phyloP scores from a whole-genome alignment of 78 protist genomes.

The Polysphondylium violaceum region DNA sequence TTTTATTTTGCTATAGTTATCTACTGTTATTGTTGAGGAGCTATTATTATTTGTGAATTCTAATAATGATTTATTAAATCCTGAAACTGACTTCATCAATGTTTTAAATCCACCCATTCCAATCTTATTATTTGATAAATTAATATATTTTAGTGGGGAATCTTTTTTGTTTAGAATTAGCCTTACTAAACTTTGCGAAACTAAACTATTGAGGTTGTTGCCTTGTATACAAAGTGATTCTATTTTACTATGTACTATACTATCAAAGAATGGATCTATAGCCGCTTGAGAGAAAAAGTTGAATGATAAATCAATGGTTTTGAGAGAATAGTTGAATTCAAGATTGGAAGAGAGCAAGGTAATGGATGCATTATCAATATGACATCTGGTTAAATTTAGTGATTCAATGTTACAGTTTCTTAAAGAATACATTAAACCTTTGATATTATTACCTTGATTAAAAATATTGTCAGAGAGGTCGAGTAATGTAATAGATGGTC shows the following conservation, averaged over 20 bases:
- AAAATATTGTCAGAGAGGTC: background rate
- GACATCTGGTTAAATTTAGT: background rate
- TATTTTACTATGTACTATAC: background rate
- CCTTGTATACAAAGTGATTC: slow-evolving; percentile 5
- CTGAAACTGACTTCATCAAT: background rate
- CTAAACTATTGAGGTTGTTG: slow-evolving; percentile 19
- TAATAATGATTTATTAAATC: slow-evolving; percentile 4
- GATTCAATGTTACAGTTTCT: background rate
- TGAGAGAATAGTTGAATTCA: background rate
- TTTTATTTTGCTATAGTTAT: too few relatives aligned
- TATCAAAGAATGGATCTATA: background rate
- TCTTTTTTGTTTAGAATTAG: background rate
- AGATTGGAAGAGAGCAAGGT: too few relatives aligned
- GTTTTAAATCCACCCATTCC: slow-evolving; percentile 44
- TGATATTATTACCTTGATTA: background rate
- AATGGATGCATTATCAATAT: background rate
- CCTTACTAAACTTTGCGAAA: background rate
- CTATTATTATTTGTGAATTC: too few relatives aligned
- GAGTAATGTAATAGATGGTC: background rate
- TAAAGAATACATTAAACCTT: background rate
- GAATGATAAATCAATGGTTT: slow-evolving; percentile 39
- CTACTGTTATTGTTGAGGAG: too few relatives aligned
- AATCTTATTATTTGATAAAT: slow-evolving; percentile 46
- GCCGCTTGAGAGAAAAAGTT: background rate
- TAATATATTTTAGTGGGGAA: background rate